These are phyloP conservation scores for Scalesia atractyloides DNA, from an alignment of 129 eudicot species.

Conservation along the genomic window DNA sequence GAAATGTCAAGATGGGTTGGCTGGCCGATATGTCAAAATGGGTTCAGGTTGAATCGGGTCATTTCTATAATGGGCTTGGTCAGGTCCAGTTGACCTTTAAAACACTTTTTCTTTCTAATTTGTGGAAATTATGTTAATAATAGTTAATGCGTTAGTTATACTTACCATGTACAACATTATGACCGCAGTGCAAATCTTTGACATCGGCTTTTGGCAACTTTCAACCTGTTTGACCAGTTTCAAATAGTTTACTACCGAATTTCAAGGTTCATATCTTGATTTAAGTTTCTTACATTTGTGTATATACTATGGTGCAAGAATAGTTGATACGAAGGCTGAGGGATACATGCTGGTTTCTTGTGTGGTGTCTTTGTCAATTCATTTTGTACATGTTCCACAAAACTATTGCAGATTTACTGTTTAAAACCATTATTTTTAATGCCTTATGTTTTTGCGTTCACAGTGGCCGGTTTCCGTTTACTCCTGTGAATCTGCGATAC, in stretches of 20 bases:
- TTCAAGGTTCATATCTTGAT: background rate
- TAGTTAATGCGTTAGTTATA: background rate
- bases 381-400: too few relatives aligned
- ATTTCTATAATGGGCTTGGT: background rate
- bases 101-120: background rate
- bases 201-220: background rate
- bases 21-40: background rate
- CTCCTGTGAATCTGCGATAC: too few relatives aligned
- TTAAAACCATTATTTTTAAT: too few relatives aligned
- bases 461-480: too few relatives aligned
- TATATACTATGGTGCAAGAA: too few relatives aligned
- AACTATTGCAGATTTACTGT: too few relatives aligned
- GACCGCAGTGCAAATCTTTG: background rate
- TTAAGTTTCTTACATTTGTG: too few relatives aligned
- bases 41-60: background rate
- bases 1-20: conserved; percentile 6
- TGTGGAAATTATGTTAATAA: background rate
- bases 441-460: too few relatives aligned
- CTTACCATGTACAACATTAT: background rate
- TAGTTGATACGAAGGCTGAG: too few relatives aligned
- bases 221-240: background rate
- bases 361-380: too few relatives aligned
- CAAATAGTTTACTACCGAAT: background rate
- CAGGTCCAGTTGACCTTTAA: background rate
- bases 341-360: too few relatives aligned